Conservation (phyloP, 495 filamentous ascomycete species). For the Chlorociboria aeruginascens region DNA sequence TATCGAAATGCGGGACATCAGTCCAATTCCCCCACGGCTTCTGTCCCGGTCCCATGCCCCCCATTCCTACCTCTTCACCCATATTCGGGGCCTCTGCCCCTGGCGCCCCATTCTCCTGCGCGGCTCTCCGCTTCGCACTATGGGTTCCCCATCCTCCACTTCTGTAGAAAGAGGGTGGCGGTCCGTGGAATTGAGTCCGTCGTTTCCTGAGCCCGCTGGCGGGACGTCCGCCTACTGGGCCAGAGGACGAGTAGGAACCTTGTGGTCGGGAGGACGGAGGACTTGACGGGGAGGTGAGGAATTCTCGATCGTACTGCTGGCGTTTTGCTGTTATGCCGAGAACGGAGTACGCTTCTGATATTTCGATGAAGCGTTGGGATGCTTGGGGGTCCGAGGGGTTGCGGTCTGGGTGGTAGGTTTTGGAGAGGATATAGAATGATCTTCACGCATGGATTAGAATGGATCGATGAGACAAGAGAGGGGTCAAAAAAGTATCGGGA, state of each 20-base stretch:
- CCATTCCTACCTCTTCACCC: constrained; percentile 4
- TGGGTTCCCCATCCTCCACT: constrained; percentile 60
- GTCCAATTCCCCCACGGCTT: constrained; percentile 20
- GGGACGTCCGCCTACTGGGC: constrained; percentile 44
- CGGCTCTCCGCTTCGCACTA: constrained; percentile 32
- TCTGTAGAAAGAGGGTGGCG: constrained; percentile 79
- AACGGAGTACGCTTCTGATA: constrained; percentile 76
- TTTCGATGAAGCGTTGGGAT: constrained; percentile 64
- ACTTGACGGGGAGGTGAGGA: constrained; percentile 26
- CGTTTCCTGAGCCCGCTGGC: constrained; percentile 71
- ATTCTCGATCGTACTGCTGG: constrained; percentile 65
- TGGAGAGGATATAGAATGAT: constrained; percentile 88
- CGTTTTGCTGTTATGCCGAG: constrained; percentile 64
- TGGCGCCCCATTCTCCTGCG: constrained; percentile 28
- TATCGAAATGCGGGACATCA: constrained; percentile 52
- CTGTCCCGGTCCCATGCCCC: constrained; percentile 36
- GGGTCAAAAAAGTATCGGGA: not conserved
- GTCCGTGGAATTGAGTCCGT: constrained; percentile 62
- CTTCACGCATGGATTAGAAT: constrained; percentile 24
- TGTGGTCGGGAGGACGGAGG: constrained; percentile 3
- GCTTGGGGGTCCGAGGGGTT: constrained; percentile 68
- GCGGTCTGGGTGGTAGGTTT: constrained; percentile 86
- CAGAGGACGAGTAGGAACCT: constrained; percentile 37
- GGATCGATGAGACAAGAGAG: constrained; percentile 1
- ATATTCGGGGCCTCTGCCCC: constrained; percentile 8